A percentile compares a stretch with the other conserved stretches of the same genome.
phyloP scores from a whole-genome alignment of 176 grass and related monocot genomes.

The Rhynchospora breviuscula region DNA sequence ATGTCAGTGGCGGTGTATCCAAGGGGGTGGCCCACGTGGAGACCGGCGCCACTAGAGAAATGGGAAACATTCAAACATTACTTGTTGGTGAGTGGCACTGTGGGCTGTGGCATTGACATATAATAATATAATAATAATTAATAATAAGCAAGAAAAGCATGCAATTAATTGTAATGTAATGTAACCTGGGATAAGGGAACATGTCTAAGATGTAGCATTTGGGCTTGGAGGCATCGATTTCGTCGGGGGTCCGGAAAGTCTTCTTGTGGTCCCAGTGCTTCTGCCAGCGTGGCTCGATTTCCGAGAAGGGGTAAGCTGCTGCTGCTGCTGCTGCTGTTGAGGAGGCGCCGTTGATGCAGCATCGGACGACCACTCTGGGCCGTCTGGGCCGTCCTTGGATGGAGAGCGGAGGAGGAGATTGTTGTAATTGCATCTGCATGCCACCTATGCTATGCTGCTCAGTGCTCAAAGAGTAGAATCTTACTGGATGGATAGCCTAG shows the following conservation, averaged over 20 bases:
- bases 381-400: background rate
- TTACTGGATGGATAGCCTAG: no score
- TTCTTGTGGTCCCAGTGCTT: constrained; percentile 70
- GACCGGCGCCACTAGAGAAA: constrained; percentile 51
- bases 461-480: no score
- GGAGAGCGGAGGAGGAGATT: no score
- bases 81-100: no score
- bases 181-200: constrained; percentile 92
- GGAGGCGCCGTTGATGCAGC: background rate
- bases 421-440: constrained; percentile 5
- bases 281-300: constrained; percentile 93
- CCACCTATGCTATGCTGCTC: no score
- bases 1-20: constrained; percentile 96
- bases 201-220: constrained; percentile 98
- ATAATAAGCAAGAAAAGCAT: no score
- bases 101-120: no score
- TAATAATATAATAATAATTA: no score
- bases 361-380: constrained; percentile 15
- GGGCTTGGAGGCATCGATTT: constrained; percentile 65
- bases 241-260: constrained; percentile 75
- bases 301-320: constrained; percentile 62
- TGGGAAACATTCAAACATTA: no score
- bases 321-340: no score
- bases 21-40: constrained; percentile 87
- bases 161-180: no score